Percentiles rank a stretch among this genome's conserved stretches.
phyloP scores from a whole-genome alignment of 1,139 yeast species.

The Meyerozyma elateridarum region DNA sequence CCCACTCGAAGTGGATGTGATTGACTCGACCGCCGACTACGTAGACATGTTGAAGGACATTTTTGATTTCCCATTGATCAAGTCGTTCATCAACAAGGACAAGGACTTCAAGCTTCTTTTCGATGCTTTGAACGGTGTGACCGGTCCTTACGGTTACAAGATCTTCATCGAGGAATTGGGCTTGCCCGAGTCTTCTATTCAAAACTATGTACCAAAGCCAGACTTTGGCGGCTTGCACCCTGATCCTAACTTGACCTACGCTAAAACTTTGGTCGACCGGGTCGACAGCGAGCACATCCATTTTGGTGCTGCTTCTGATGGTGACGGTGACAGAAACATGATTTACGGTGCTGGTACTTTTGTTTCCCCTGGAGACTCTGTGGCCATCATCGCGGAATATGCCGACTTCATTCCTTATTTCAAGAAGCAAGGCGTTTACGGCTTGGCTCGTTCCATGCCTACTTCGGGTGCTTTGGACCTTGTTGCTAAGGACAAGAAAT shows the following conservation, averaged over 20 bases:
- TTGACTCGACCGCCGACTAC: conserved; percentile 78
- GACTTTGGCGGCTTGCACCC: conserved; percentile 99
- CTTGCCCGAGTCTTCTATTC: conserved; percentile 63
- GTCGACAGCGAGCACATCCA: conserved; percentile 80
- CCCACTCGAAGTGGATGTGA: conserved; percentile 58
- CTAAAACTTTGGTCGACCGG: conserved; percentile 75
- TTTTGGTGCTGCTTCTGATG: conserved; percentile 98
- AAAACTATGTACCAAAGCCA: conserved; percentile 72
- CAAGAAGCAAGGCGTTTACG: conserved; percentile 78
- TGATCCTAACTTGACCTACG: conserved; percentile 95
- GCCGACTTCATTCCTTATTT: conserved; percentile 88
- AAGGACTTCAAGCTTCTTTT: conserved; percentile 67
- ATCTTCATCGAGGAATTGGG: conserved; percentile 85
- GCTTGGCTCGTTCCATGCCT: conserved; percentile 98
- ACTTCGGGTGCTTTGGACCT: conserved; percentile 91
- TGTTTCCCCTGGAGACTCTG: conserved; percentile 98
- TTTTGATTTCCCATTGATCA: conserved; percentile 83
- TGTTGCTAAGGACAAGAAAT: conserved; percentile 75
- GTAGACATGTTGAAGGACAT: conserved; percentile 75
- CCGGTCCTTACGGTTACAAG: conserved; percentile 92
- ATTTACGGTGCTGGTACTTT: conserved; percentile 94
- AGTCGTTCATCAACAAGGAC: conserved; percentile 53
- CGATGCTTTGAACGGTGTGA: conserved; percentile 91
- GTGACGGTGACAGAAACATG: conserved; percentile 99
- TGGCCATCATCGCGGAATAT: conserved; percentile 94